phyloP scores from a whole-genome alignment of 2,329 filamentous ascomycete genomes.

The Diaporthe destruens region DNA sequence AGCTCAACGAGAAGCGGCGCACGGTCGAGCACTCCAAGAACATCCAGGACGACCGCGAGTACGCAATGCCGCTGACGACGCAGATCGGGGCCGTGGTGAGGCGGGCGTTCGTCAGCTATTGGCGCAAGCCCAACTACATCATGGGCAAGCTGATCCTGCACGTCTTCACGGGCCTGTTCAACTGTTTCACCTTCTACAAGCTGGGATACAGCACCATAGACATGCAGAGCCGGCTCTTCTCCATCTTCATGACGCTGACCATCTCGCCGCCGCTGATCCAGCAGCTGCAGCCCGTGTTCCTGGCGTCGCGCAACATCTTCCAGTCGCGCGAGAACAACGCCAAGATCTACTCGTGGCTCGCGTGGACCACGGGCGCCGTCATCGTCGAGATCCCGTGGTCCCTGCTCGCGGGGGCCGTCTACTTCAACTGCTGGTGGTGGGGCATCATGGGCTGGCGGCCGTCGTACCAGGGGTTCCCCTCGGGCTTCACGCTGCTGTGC shows the following conservation, averaged over 20 bases:
- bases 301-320: slow-evolving; percentile 68
- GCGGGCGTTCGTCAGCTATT: slow-evolving; percentile 72
- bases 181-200: slow-evolving; percentile 73
- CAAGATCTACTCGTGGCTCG: slow-evolving; percentile 71
- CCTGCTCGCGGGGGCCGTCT: slow-evolving; percentile 58
- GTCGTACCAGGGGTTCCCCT: slow-evolving; percentile 58
- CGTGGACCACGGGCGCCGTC: slow-evolving; percentile 67
- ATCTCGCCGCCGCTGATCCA: slow-evolving; percentile 70
- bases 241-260: slow-evolving; percentile 74
- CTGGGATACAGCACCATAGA: slow-evolving; percentile 64
- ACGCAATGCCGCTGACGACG: slow-evolving; percentile 68
- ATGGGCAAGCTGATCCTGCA: slow-evolving; percentile 71
- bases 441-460: slow-evolving; percentile 52
- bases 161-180: slow-evolving; percentile 67
- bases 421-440: slow-evolving; percentile 70
- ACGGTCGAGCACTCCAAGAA: slow-evolving; percentile 47
- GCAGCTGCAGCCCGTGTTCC: slow-evolving; percentile 70
- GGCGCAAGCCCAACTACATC: slow-evolving; percentile 74
- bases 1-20: slow-evolving; percentile 58
- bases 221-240: slow-evolving; percentile 68
- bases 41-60: slow-evolving; percentile 68
- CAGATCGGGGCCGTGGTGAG: slow-evolving; percentile 68
- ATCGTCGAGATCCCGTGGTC: slow-evolving; percentile 62
- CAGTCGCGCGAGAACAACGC: slow-evolving; percentile 71
- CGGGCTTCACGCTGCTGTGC: slow-evolving; percentile 64